Conservation (phyloP, 495 filamentous ascomycete genomes). For the Neurospora sp. region DNA sequence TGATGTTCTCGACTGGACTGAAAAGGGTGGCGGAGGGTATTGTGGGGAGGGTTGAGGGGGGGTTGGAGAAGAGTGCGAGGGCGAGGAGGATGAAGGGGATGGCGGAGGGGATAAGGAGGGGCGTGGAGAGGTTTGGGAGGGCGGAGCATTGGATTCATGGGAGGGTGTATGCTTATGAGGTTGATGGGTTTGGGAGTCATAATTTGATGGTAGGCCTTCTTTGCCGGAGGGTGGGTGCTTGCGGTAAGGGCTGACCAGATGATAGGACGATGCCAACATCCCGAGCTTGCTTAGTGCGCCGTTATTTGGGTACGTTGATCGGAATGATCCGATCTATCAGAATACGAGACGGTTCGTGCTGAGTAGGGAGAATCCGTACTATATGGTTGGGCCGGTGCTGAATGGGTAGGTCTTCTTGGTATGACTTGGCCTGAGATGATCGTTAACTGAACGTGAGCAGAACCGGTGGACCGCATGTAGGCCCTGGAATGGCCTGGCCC, state of each 20-base stretch:
- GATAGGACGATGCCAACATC: constrained; percentile 51
- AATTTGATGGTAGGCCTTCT: constrained; percentile 46
- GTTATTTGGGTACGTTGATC: constrained; percentile 42
- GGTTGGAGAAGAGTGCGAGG: neutral
- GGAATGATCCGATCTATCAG: constrained; percentile 39
- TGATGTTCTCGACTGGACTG: neutral
- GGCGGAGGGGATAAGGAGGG: neutral
- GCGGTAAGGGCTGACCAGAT: too few relatives aligned
- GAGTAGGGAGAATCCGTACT: constrained; percentile 48
- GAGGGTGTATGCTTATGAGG: constrained; percentile 49
- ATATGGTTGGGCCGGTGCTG: constrained; percentile 46
- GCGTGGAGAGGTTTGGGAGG: neutral
- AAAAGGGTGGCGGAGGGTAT: neutral
- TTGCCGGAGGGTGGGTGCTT: too few relatives aligned
- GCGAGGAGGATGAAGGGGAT: neutral
- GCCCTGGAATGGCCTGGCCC: constrained; percentile 44
- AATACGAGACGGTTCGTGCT: constrained; percentile 47
- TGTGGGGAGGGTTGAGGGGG: neutral
- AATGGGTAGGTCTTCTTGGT: constrained; percentile 36
- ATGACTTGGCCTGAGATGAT: neutral
- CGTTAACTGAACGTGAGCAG: constrained; percentile 38
- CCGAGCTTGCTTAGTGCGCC: constrained; percentile 48
- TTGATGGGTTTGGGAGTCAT: constrained; percentile 47
- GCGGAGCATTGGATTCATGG: neutral
- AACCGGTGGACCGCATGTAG: constrained; percentile 52